Conservation (phyloP, 495 filamentous ascomycete genomes). For the Cercophora newfieldiana region DNA sequence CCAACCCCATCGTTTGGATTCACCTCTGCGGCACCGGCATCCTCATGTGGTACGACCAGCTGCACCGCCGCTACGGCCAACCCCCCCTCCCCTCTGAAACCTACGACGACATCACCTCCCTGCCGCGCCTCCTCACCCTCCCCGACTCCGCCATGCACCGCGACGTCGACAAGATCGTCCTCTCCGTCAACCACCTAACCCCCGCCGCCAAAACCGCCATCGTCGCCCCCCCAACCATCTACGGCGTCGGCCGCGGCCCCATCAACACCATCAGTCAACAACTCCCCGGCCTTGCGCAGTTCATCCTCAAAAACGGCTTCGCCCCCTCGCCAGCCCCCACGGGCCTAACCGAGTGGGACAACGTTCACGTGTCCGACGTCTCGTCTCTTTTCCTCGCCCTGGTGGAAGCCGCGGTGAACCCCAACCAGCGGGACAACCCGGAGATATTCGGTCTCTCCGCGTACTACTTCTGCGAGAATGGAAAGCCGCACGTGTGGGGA, state of each 20-base stretch:
- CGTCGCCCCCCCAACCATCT: slow-evolving; percentile 77
- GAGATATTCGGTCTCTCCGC: slow-evolving; percentile 73
- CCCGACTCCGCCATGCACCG: slow-evolving; percentile 47
- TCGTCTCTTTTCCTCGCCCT: slow-evolving; percentile 63
- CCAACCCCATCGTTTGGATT: slow-evolving; percentile 51
- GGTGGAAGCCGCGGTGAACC: slow-evolving; percentile 54
- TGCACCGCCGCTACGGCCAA: slow-evolving; percentile 43
- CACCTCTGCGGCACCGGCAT: slow-evolving; percentile 51
- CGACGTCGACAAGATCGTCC: slow-evolving; percentile 48
- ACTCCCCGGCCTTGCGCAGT: slow-evolving; percentile 56
- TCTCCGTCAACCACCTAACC: slow-evolving; percentile 40
- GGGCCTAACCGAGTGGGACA: slow-evolving; percentile 70
- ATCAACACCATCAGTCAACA: slow-evolving; percentile 68
- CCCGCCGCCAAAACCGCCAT: slow-evolving; percentile 63
- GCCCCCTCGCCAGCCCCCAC: slow-evolving; percentile 59
- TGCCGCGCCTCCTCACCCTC: slow-evolving; percentile 38
- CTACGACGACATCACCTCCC: slow-evolving; percentile 39
- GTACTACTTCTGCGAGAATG: slow-evolving; percentile 76
- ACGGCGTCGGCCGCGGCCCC: slow-evolving; percentile 70
- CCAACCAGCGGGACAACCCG: slow-evolving; percentile 33
- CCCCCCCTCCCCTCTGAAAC: slow-evolving; percentile 38
- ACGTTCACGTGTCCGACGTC: slow-evolving; percentile 74
- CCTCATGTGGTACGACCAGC: slow-evolving; percentile 46
- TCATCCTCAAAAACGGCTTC: slow-evolving; percentile 60
- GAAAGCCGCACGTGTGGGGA: slow-evolving; percentile 63